These are phyloP conservation scores for Scedosporium aurantiacum DNA, from an alignment of 2,329 filamentous ascomycete genomes.

Conservation along the genomic window DNA sequence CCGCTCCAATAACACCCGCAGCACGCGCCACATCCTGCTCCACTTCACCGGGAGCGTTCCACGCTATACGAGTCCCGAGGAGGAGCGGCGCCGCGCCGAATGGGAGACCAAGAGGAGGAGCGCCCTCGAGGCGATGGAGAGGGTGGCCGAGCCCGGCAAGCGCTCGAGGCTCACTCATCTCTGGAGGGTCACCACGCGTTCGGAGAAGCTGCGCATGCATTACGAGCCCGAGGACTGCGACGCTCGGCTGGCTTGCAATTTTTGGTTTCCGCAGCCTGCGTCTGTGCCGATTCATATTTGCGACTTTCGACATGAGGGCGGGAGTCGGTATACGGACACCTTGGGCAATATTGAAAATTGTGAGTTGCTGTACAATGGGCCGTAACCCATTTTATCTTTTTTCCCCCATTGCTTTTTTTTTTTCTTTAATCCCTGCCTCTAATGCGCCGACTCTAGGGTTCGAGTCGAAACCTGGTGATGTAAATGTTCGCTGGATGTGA, in stretches of 20 bases:
- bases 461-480: constrained; percentile 1
- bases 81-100: background rate
- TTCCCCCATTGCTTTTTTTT: no score
- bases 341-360: constrained; percentile 3
- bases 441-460: background rate
- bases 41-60: constrained; percentile 4
- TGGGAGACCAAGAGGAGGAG: background rate
- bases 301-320: background rate
- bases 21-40: constrained; percentile 6
- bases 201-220: constrained; percentile 2
- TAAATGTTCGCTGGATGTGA: constrained; percentile 5
- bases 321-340: background rate
- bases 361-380: background rate
- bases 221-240: constrained; percentile 3
- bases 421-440: background rate
- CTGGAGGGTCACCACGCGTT: constrained; percentile 1
- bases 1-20: constrained; percentile 4
- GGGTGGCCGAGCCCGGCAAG: background rate
- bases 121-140: constrained; percentile 1
- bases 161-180: background rate
- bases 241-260: constrained; percentile 1
- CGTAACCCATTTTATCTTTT: background rate
- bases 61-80: background rate
- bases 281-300: background rate
- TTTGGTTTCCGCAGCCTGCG: constrained; percentile 4